Evolutionary conservation across 352 stramenopile genomes (phyloP).

Genomic region (Phytophthora sansomeana): DNA sequence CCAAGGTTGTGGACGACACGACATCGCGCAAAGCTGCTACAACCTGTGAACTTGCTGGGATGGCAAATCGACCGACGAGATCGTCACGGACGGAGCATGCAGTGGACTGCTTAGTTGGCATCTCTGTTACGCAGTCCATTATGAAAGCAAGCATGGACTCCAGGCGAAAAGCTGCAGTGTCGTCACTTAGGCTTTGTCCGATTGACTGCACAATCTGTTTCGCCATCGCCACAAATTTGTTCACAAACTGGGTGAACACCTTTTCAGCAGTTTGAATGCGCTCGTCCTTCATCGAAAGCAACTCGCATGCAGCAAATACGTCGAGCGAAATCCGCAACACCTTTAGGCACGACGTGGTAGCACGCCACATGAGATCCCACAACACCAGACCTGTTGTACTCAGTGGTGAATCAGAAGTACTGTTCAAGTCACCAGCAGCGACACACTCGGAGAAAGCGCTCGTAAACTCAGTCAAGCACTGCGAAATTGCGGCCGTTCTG

Average conservation of each 20-base stretch:
- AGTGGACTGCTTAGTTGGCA: not conserved
- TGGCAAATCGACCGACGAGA: constrained; percentile 14
- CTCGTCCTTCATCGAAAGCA: constrained; percentile 23
- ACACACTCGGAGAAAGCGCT: constrained; percentile 14
- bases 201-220: constrained; percentile 9
- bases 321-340: constrained; percentile 22
- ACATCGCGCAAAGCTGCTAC: constrained; percentile 15
- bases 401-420: constrained; percentile 12
- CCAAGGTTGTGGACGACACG: not conserved
- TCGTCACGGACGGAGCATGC: not conserved
- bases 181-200: not conserved
- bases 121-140: constrained; percentile 17
- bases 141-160: constrained; percentile 26
- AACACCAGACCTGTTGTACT: constrained; percentile 22
- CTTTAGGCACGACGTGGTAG: constrained; percentile 32
- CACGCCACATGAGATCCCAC: constrained; percentile 51
- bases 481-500: constrained; percentile 13
- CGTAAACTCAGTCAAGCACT: constrained; percentile 23
- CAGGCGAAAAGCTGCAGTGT: constrained; percentile 13
- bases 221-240: constrained; percentile 16
- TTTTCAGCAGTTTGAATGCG: constrained; percentile 15
- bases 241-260: constrained; percentile 11
- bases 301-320: constrained; percentile 15
- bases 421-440: constrained; percentile 10
- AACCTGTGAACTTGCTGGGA: constrained; percentile 13